These are phyloP conservation scores for Lentinus brumalis DNA, from an alignment of 768 basidiomycete species.

Conservation along the genomic window DNA sequence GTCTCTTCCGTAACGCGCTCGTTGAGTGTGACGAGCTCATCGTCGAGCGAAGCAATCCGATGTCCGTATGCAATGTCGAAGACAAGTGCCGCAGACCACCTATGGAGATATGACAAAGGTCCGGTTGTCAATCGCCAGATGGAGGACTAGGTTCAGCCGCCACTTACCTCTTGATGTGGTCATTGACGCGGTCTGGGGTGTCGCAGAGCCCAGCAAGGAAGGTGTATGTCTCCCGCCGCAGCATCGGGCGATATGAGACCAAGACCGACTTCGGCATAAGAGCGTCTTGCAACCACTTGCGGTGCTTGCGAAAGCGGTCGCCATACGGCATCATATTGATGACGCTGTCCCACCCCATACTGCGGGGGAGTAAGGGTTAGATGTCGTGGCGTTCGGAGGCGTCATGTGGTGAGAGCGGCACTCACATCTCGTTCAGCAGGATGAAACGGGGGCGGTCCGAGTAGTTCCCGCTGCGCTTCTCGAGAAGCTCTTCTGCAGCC, in stretches of 20 bases:
- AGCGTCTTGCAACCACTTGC: slow-evolving; percentile 22
- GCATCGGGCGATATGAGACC: slow-evolving; percentile 15
- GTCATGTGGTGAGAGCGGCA: background rate
- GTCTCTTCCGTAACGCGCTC: slow-evolving; percentile 18
- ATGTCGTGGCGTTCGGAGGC: background rate
- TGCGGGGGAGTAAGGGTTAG: background rate
- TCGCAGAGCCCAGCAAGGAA: slow-evolving; percentile 15
- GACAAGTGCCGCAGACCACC: slow-evolving; percentile 29
- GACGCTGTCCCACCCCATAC: slow-evolving; percentile 21
- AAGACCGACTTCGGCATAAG: slow-evolving; percentile 6
- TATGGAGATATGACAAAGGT: slow-evolving; percentile 2
- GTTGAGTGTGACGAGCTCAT: slow-evolving; percentile 26
- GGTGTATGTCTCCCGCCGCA: slow-evolving; percentile 14
- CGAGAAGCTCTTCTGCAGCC: slow-evolving; percentile 30
- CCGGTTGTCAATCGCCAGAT: background rate
- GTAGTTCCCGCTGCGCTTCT: slow-evolving; percentile 30
- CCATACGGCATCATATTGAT: slow-evolving; percentile 12
- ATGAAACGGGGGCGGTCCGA: slow-evolving; percentile 28
- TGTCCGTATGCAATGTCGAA: slow-evolving; percentile 35
- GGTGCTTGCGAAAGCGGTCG: slow-evolving; percentile 20
- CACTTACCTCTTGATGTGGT: slow-evolving; percentile 3
- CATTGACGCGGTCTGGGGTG: slow-evolving; percentile 12
- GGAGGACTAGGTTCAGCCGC: no score
- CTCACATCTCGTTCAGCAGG: slow-evolving; percentile 21
- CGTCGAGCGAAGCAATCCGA: slow-evolving; percentile 24